Base-by-base conservation (phyloP, 345 rosid genomes). In the Heritiera littoralis region DNA sequence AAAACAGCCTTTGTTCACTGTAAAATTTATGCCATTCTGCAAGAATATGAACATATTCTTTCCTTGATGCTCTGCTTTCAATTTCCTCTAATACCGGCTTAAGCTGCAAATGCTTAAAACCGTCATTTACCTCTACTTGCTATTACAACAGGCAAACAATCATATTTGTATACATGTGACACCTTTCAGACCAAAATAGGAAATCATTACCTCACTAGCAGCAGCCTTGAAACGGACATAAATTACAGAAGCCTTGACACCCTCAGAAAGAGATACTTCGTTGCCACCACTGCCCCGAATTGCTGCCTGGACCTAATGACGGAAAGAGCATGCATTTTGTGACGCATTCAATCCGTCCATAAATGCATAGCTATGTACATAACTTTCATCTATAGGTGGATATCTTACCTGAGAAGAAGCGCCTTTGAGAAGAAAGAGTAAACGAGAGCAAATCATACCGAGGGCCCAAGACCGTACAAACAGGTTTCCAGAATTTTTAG, bases 201-300 rank as follows among this genome's bases (percentile, higher is more conserved):
- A 74, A 72, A 65, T 12, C 20, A 69, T 81, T 82, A 93, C 99
- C 97, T 94, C 98, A 77, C 83, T 92, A 41, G 99, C 96, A 72
- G 99, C 98, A 81, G 98, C 99, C 92, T 94, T 89, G 85, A 96
- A 96, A 82, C 98, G 92, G 76, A 96, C 95, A 82, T 93, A 96
- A 75, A 96, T 92, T 59, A 91, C 89, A 68, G 99, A 96, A 78
- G 97, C 96, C 86, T 96, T 98, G 20, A 94, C 94, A 80, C 98
- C 98, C 87, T 96, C 99, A 45, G 99, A 91, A 75, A 96, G 81
- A 82, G 93, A 86, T 51, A 89, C 41, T 83, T 88, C 90, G 87
- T 84, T 88, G 77, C 92, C 90, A 79, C 85, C 93, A 83, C 89
- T 81, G 75, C 90, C 87, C 68, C 92, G 86, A 70, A 94, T 88